phyloP scores from a whole-genome alignment of 2,329 filamentous ascomycete species.

The Penicillium hordei region DNA sequence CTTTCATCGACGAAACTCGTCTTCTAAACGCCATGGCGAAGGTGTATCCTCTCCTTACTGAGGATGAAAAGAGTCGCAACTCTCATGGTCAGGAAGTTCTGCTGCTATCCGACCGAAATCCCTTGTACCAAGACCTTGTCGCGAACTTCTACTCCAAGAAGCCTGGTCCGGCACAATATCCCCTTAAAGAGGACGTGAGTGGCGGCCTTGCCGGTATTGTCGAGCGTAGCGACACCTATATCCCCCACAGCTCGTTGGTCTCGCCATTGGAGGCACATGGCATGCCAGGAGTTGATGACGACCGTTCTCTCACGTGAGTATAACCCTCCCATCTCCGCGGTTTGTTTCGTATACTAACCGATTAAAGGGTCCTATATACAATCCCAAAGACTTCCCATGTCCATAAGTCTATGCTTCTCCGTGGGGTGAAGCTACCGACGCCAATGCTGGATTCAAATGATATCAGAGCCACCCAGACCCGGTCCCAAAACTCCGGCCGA shows the following conservation, averaged over 20 bases:
- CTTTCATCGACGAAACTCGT: constrained; percentile 92
- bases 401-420: constrained; percentile 93
- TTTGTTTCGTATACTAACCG: constrained; percentile 24
- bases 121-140: constrained; percentile 81
- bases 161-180: constrained; percentile 64
- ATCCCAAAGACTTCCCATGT: constrained; percentile 70
- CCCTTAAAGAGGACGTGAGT: constrained; percentile 71
- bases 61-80: constrained; percentile 77
- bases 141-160: constrained; percentile 91
- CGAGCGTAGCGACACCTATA: constrained; percentile 77
- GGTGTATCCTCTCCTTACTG: constrained; percentile 75
- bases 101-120: constrained; percentile 78
- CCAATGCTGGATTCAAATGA: constrained; percentile 74
- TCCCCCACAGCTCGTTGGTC: constrained; percentile 77
- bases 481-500: constrained; percentile 65
- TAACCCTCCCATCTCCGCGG: neutral
- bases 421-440: constrained; percentile 71
- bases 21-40: constrained; percentile 78
- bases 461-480: constrained; percentile 68
- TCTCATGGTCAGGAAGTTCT: constrained; percentile 76
- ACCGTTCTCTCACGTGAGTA: constrained; percentile 78
- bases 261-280: constrained; percentile 72
- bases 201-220: constrained; percentile 78
- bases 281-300: constrained; percentile 77
- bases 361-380: constrained; percentile 74